These are phyloP conservation scores for Tarenaya hassleriana DNA, from an alignment of 345 rosid species.

Conservation along the genomic window DNA sequence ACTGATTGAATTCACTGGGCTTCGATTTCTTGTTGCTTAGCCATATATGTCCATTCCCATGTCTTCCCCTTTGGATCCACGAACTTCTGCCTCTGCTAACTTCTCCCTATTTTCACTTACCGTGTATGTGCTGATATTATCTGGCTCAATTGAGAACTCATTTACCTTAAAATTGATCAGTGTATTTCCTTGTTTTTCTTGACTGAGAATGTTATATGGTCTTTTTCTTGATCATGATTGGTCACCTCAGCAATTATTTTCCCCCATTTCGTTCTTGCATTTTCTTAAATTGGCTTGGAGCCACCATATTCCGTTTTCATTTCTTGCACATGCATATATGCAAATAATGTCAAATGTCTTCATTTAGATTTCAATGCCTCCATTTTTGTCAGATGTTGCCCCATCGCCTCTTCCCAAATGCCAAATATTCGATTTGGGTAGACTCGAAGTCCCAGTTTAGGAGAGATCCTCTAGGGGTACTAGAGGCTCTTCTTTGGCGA, in stretches of 20 bases:
- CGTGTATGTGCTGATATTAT: neutral
- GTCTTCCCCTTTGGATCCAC: neutral
- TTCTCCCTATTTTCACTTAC: neutral
- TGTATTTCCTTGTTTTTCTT: neutral
- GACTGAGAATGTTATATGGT: neutral
- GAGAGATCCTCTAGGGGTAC: slow-evolving; percentile 86
- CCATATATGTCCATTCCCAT: neutral
- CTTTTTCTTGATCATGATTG: neutral
- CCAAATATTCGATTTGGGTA: slow-evolving; percentile 88
- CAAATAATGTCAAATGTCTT: neutral
- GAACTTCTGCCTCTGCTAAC: neutral
- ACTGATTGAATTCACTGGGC: neutral
- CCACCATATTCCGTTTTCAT: neutral
- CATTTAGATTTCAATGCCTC: slow-evolving; percentile 9
- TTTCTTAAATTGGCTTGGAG: neutral
- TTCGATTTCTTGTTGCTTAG: neutral
- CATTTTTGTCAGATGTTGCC: slow-evolving; percentile 65
- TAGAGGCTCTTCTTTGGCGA: slow-evolving; percentile 92
- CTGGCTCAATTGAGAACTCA: neutral
- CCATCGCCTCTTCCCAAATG: slow-evolving; percentile 78
- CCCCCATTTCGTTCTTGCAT: neutral
- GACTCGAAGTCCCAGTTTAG: slow-evolving; percentile 96
- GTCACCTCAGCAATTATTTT: neutral
- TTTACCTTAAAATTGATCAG: neutral
- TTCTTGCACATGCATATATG: neutral